A percentile compares a stretch with the other conserved stretches of the same genome.
These are phyloP conservation scores for Chrysoporthe austroafricana DNA, from an alignment of 2,329 filamentous ascomycete species.

Conservation along the genomic window DNA sequence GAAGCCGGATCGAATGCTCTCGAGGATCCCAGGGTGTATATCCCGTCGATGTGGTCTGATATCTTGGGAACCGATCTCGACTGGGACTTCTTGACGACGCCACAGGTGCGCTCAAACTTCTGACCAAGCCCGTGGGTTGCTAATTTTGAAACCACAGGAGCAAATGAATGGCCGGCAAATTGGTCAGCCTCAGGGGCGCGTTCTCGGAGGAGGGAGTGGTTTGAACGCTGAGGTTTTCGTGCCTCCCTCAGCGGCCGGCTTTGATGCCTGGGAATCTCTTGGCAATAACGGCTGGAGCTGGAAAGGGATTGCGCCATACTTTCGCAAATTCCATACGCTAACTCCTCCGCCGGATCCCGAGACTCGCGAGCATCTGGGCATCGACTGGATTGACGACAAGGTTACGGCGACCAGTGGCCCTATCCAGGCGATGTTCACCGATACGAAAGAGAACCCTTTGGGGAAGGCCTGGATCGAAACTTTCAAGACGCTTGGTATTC, in stretches of 20 bases:
- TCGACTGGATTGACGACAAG: constrained; percentile 7
- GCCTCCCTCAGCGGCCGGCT: background rate
- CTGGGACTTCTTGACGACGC: too few relatives aligned
- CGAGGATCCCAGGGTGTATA: too few relatives aligned
- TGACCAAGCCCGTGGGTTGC: too few relatives aligned
- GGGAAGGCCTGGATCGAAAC: constrained; percentile 13
- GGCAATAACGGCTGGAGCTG: constrained; percentile 14
- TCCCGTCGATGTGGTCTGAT: too few relatives aligned
- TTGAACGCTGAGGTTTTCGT: constrained; percentile 12
- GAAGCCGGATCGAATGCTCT: too few relatives aligned
- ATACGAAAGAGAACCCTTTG: constrained; percentile 10
- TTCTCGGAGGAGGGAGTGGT: constrained; percentile 13
- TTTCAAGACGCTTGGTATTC: background rate
- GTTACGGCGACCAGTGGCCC: constrained; percentile 5
- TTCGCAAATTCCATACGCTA: constrained; percentile 13
- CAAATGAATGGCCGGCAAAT: constrained; percentile 8
- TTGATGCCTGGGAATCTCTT: constrained; percentile 1
- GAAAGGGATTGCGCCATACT: constrained; percentile 1
- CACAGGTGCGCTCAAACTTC: too few relatives aligned
- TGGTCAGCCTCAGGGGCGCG: constrained; percentile 16
- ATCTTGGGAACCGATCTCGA: too few relatives aligned
- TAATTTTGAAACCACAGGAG: background rate
- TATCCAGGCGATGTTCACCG: constrained; percentile 9
- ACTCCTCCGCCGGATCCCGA: background rate
- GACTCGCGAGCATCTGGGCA: background rate